Base-by-base conservation (phyloP, 2,329 filamentous ascomycete species). In the Lachnellula cervina region DNA sequence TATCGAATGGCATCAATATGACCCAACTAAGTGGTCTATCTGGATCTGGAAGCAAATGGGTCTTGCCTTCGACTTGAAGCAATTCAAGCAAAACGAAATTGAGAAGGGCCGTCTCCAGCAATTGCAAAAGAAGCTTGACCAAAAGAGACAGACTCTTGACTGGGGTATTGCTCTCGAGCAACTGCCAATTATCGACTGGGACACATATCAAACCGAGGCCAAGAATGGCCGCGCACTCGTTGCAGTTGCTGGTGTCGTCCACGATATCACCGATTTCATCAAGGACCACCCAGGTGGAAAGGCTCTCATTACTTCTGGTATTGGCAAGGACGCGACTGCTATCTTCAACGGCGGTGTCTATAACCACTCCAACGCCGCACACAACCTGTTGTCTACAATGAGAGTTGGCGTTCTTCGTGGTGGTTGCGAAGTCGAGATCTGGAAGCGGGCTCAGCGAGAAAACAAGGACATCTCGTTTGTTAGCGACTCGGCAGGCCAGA, bases 261-360 rank as follows among this genome's bases (percentile, higher is more conserved):
- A 95, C 75, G 90, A 95, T 68, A 84, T 95, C 23, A 83, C 82
- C 64, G 80, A 88, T 70, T 95, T 95, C 74, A 88, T 94, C 77
- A 88, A 89, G 73, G 88, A 92, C 67, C 90, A 95, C 73, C 90
- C 90, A n/a, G 90, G 90, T 79, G 90, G 90, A 70, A 90, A 89
- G 78, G 88, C 89, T 43, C 86, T 95, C 76, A 94, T 95, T 76
- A 83, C 77, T 63, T 88, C 87, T 28, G 89, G 86, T 50, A 82
- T 95, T 55, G 90, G 90, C 71, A 94, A 94, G 78, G 90, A 95
- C 61, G 89, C 89, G 54, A 94, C 90, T 16, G 88, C 89, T 65
- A 90, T 92, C 75, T 95, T 95, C 82, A 95, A 95, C 73, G 90
- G 90, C 62, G 90, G 90, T 75, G 88, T 95, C 59, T 95, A 95